Base-by-base conservation (phyloP, 352 stramenopile species). In the Nothophytophthora sp. region DNA sequence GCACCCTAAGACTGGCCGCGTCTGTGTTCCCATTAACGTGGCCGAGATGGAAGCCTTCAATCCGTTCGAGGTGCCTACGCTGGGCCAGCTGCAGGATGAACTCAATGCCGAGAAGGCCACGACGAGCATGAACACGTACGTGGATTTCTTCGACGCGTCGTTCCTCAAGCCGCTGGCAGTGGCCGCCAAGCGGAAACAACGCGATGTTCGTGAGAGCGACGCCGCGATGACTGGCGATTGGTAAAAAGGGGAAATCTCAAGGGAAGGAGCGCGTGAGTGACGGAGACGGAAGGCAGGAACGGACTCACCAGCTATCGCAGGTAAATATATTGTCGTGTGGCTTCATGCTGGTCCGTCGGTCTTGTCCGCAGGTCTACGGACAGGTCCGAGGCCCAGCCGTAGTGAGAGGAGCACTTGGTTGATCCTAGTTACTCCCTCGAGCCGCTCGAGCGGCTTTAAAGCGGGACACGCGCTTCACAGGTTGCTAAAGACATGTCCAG, bases 1-100 rank as follows among this genome's bases (percentile, higher is more conserved):
- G 19, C 97, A 99, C 68, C 97, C 97, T 5, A 99, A 99, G 81
- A 98, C 95, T 0, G 95, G 97, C 16, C 80, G 97, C 19, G 96
- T 99, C 11, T 99, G 97, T 73, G 97, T 99, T 16, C 97, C 98
- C 0, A 97, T 99, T 41, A 51, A 81, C 87, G 63, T 81, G 56
- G 30, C 60, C 20, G 67, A 78, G 5, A 84, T 98, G 28, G 84
- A 98, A 19, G 60, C 57, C 1, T 97, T 97, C 37, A 74, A 97
- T 42, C 89, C 88, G 7, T 88, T 93, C 53, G 70, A 51, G 5
- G 90, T 96, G n/a, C 90, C 90, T 19, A 96, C 86, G 18, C 66
- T 96, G 20, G 81, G 76, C 2, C 74, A 92, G 48, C 55, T 96
- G 18, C 71, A 92, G 55, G 78, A 92, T 30, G 82, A 96, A 37